These are phyloP conservation scores for Aspergillus sparsus DNA, from an alignment of 495 filamentous ascomycete species.

Conservation along the genomic window DNA sequence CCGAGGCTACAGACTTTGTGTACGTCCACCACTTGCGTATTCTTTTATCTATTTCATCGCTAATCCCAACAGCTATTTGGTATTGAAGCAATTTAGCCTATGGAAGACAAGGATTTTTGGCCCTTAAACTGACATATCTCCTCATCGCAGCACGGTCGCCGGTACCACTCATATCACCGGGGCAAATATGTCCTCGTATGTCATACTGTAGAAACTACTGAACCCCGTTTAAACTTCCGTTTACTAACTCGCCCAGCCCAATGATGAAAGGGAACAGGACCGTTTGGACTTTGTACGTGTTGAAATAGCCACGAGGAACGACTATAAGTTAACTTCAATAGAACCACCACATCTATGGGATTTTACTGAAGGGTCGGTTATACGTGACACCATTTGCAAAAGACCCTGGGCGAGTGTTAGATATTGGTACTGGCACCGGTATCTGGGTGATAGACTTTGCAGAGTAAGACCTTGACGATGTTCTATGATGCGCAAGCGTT, in stretches of 20 bases:
- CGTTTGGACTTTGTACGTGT: constrained; percentile 66
- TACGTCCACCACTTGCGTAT: constrained; percentile 31
- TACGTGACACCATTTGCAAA: constrained; percentile 53
- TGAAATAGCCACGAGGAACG: neutral
- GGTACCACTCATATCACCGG: constrained; percentile 36
- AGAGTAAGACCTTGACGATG: constrained; percentile 34
- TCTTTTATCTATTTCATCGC: neutral
- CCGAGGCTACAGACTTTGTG: constrained; percentile 45
- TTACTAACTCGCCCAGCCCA: constrained; percentile 30
- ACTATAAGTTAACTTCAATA: constrained; percentile 24
- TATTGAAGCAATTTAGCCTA: constrained; percentile 11
- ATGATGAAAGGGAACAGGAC: constrained; percentile 63
- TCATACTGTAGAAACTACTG: neutral
- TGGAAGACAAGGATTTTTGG: neutral
- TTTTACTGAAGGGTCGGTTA: constrained; percentile 56
- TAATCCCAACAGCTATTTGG: constrained; percentile 37
- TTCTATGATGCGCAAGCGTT: neutral
- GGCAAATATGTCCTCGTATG: constrained; percentile 37
- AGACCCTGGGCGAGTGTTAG: constrained; percentile 48
- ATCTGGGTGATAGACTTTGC: constrained; percentile 66
- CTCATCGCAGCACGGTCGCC: constrained; percentile 34
- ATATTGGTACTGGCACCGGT: constrained; percentile 66
- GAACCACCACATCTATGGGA: constrained; percentile 51
- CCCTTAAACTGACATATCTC: neutral
- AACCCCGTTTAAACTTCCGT: neutral